Evolutionary conservation across 495 filamentous ascomycete genomes (phyloP), one percentile per base, ranked within the genome.

Genomic region (Xylaria intraflava): DNA sequence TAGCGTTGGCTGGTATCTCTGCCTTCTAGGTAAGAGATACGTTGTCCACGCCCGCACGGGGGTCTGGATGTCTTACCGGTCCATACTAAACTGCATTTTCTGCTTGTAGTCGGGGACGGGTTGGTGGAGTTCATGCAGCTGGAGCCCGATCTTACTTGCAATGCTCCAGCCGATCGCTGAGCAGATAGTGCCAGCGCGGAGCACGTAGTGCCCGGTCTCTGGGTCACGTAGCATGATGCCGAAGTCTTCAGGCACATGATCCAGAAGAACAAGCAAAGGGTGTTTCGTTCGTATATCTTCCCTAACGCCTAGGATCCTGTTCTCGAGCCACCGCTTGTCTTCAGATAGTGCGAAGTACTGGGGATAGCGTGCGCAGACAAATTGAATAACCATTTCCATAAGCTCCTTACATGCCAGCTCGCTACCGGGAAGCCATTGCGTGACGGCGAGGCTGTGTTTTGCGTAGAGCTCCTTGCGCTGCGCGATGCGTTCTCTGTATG

Each of bases 201-300:
- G 80, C 62, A 81, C 79, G 64, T 96, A 95, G 52, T 76, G 72
- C 0, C 90, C 90, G 1, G 83, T 82, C 9, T 74, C 62, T 1
- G 86, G 81, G 55, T 92, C 83, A 16, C 87, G 83, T 42, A 93
- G 56, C 73, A 87, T 88, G 53, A 95, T 78, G 2, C 77, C 88
- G 62, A 93, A 96, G 65, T 96, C 90, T 61, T 96, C 90, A 0
- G 90, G 90, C 0, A 96, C 74, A 61, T 95, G 87, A 47, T 94
- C 81, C 0, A 95, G 70, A 0, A 96, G 69, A 2, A 91, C 77
- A 17, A 85, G 77, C 3, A 96, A 72, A 0, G 90, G 88, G 46
- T 80, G 35, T 57, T 82, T 83, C 17, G 72, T 71, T 19, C 72
- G 74, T 43, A 94, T 70, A 52, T 84, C 72, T 16, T 85, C 80